Conservation (phyloP, 805 yeast species). For the Cyberlindnera misumaiensis region DNA sequence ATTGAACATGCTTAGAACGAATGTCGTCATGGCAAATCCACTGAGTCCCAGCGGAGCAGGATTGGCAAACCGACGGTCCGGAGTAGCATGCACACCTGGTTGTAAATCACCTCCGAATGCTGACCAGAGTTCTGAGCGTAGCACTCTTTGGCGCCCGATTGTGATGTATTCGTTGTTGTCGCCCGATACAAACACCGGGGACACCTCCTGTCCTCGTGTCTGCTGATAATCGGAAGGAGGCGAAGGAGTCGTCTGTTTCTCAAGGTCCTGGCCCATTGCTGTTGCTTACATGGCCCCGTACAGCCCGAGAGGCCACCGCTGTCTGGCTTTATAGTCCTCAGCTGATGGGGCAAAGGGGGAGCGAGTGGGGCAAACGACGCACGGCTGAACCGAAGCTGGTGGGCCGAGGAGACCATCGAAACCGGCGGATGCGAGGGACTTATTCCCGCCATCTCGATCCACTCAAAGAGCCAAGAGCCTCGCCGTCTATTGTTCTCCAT, state of each 20-base stretch:
- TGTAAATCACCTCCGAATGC: constrained; percentile 84
- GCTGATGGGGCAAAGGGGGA: too few species aligned
- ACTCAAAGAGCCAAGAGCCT: too few species aligned
- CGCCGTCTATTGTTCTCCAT: too few species aligned
- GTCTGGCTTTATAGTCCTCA: too few species aligned
- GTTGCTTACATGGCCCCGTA: too few species aligned
- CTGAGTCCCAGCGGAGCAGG: constrained; percentile 61
- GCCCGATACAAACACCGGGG: constrained; percentile 30
- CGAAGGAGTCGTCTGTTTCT: constrained; percentile 14
- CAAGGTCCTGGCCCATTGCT: too few species aligned
- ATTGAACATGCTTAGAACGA: constrained; percentile 49
- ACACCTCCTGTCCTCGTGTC: constrained; percentile 13
- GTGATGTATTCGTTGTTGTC: constrained; percentile 57
- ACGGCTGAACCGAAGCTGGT: too few species aligned
- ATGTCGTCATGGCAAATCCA: constrained; percentile 58
- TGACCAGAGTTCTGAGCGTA: constrained; percentile 46
- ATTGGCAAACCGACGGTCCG: constrained; percentile 54
- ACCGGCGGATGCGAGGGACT: too few species aligned
- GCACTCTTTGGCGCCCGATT: constrained; percentile 67
- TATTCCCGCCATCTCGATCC: too few species aligned
- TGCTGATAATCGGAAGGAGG: constrained; percentile 13
- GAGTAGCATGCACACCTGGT: constrained; percentile 57
- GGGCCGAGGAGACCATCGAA: too few species aligned
- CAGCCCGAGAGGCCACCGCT: too few species aligned
- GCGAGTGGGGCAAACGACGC: too few species aligned